Conservation (phyloP, 768 basidiomycete species). For the Suillus spraguei region DNA sequence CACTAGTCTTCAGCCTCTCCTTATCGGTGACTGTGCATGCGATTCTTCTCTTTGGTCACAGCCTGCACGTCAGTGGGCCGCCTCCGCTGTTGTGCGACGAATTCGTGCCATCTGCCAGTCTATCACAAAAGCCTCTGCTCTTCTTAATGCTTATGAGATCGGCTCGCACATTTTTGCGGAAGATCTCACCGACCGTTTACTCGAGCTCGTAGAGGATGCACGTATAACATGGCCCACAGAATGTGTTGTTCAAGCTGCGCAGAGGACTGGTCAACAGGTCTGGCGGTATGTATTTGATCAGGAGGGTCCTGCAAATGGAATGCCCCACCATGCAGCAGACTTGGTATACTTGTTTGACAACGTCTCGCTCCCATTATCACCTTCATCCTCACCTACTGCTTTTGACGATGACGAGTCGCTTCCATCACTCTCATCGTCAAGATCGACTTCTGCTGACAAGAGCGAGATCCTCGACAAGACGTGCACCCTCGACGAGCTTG, state of each 20-base stretch:
- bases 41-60: conserved; percentile 67
- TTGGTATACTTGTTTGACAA: conserved; percentile 81
- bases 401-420: conserved; percentile 37
- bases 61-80: conserved; percentile 64
- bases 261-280: conserved; percentile 57
- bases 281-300: conserved; percentile 87
- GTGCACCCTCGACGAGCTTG: conserved; percentile 29
- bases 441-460: conserved; percentile 27
- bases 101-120: conserved; percentile 78
- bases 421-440: conserved; percentile 31
- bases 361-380: conserved; percentile 54
- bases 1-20: conserved; percentile 58
- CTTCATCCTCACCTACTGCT: conserved; percentile 33
- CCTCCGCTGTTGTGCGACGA: conserved; percentile 61
- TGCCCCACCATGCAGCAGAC: conserved; percentile 73
- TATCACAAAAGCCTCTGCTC: conserved; percentile 56
- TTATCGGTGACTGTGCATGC: conserved; percentile 72
- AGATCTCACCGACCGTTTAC: conserved; percentile 65
- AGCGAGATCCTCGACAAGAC: conserved; percentile 19
- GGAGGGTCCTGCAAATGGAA: conserved; percentile 64
- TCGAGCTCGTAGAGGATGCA: conserved; percentile 78
- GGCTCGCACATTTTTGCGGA: conserved; percentile 58
- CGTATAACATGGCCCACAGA: conserved; percentile 80
- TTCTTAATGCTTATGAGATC: conserved; percentile 77
- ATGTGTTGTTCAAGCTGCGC: conserved; percentile 54